A percentile compares a stretch with the other conserved stretches of the same genome.
Evolutionary conservation across 2,329 filamentous ascomycete genomes (phyloP).

Genomic region (Cryphonectria japonica): DNA sequence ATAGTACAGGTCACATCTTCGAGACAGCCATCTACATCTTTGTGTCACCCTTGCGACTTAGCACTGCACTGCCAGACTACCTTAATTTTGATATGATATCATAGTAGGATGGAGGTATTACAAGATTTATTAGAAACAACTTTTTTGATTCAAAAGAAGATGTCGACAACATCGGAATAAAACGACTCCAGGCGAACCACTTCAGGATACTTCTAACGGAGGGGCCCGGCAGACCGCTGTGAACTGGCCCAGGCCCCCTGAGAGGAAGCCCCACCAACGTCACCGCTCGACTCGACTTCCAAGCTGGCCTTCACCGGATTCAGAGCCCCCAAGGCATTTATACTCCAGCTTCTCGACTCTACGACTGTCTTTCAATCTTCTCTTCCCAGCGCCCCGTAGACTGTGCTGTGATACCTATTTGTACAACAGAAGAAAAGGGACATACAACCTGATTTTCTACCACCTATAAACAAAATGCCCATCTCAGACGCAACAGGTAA

Average conservation of each 20-base stretch:
- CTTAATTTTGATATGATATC: conserved; percentile 1
- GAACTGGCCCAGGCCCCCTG: not conserved
- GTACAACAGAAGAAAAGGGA: not conserved
- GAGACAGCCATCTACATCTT: not conserved
- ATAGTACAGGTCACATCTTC: not conserved
- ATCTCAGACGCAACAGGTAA: conserved; percentile 31
- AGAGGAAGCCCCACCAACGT: conserved; percentile 13
- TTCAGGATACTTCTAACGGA: not conserved
- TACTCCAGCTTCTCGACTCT: conserved; percentile 4
- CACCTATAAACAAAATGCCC: conserved; percentile 21
- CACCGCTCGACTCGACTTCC: not conserved
- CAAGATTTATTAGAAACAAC: not conserved
- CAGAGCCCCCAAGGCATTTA: conserved; percentile 1
- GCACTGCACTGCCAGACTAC: not conserved
- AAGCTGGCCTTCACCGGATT: conserved; percentile 12
- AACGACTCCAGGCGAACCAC: not conserved
- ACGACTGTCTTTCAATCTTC: conserved; percentile 7
- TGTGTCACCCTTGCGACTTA: not conserved
- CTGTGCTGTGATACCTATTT: not conserved
- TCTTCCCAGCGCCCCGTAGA: not conserved
- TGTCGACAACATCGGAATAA: not conserved
- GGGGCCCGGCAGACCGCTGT: conserved; percentile 15
- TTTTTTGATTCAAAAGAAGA: not conserved
- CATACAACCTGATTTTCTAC: conserved; percentile 4
- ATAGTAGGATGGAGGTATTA: not conserved